A percentile compares a stretch with the other conserved stretches of the same genome.
Conservation (phyloP, 2,329 filamentous ascomycete genomes). For the Grosmannia serpens region DNA sequence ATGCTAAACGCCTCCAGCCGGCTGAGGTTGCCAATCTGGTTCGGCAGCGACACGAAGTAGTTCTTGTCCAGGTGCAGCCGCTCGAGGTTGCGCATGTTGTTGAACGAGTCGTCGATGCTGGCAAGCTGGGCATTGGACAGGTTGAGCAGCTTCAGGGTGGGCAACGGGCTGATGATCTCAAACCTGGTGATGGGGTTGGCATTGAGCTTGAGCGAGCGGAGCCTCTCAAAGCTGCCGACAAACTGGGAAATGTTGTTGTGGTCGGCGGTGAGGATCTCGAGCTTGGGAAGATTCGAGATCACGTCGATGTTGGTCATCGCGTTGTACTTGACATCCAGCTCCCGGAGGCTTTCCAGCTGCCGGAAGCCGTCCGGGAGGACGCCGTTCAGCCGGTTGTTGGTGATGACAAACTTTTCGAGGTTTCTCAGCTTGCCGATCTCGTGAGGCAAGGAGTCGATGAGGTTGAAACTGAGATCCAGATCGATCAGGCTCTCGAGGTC, state of each 20-base stretch:
- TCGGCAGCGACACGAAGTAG: constrained; percentile 82
- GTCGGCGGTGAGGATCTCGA: constrained; percentile 81
- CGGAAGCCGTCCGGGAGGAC: constrained; percentile 62
- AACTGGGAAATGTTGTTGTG: constrained; percentile 91
- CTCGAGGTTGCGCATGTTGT: constrained; percentile 75
- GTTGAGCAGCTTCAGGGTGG: constrained; percentile 76
- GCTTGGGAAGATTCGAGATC: constrained; percentile 68
- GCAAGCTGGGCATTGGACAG: constrained; percentile 85
- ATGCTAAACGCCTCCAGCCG: constrained; percentile 88
- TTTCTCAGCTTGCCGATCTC: constrained; percentile 67
- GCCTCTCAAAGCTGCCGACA: constrained; percentile 72
- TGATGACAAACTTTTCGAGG: constrained; percentile 84
- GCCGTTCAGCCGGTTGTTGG: constrained; percentile 79
- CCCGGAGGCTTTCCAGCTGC: constrained; percentile 66
- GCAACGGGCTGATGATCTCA: constrained; percentile 63
- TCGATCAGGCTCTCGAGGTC: constrained; percentile 75
- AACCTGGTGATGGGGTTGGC: constrained; percentile 94
- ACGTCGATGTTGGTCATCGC: constrained; percentile 78
- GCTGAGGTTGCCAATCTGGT: constrained; percentile 71
- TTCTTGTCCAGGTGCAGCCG: constrained; percentile 88
- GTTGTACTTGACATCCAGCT: constrained; percentile 93
- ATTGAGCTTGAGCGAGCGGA: constrained; percentile 79
- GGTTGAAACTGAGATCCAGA: constrained; percentile 93
- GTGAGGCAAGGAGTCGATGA: constrained; percentile 65
- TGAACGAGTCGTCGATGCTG: constrained; percentile 79